Conservation (phyloP, 345 rosid genomes). For the Microthlaspi erraticum region DNA sequence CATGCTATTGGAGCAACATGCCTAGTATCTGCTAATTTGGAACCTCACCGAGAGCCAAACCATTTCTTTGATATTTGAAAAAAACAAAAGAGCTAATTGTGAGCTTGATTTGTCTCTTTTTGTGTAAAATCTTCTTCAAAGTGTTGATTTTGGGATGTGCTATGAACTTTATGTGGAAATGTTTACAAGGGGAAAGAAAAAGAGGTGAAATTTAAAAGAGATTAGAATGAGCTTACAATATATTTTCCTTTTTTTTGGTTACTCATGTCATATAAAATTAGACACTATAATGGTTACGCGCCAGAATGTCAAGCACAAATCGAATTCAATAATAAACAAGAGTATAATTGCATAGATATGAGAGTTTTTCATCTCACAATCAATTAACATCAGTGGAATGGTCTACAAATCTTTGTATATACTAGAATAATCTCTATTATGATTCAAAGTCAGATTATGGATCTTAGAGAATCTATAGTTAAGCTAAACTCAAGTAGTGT, state of each 20-base stretch:
- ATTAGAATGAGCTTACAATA: slow-evolving; percentile 18
- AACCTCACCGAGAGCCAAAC: slow-evolving; percentile 7
- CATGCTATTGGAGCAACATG: slow-evolving; percentile 65
- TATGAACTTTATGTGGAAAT: slow-evolving; percentile 29
- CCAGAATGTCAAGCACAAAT: not conserved
- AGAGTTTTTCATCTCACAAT: not conserved
- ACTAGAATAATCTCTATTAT: not conserved
- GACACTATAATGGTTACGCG: not conserved
- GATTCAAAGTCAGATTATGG: too few relatives aligned
- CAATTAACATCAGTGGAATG: not conserved
- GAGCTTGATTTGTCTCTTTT: slow-evolving; percentile 31
- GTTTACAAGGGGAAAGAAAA: slow-evolving; percentile 18
- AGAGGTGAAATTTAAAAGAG: not conserved
- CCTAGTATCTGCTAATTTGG: slow-evolving; percentile 58
- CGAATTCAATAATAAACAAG: not conserved
- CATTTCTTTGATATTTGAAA: slow-evolving; percentile 29
- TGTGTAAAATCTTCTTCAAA: slow-evolving; percentile 35
- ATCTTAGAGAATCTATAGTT: too few relatives aligned
- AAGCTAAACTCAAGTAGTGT: not conserved
- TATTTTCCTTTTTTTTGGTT: not conserved
- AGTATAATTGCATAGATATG: not conserved
- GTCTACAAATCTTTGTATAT: not conserved
- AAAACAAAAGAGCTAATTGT: slow-evolving; percentile 25
- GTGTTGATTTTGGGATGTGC: slow-evolving; percentile 31
- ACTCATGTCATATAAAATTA: not conserved